These are phyloP conservation scores for Nephelium lappaceum DNA, from an alignment of 345 rosid species.

Conservation along the genomic window DNA sequence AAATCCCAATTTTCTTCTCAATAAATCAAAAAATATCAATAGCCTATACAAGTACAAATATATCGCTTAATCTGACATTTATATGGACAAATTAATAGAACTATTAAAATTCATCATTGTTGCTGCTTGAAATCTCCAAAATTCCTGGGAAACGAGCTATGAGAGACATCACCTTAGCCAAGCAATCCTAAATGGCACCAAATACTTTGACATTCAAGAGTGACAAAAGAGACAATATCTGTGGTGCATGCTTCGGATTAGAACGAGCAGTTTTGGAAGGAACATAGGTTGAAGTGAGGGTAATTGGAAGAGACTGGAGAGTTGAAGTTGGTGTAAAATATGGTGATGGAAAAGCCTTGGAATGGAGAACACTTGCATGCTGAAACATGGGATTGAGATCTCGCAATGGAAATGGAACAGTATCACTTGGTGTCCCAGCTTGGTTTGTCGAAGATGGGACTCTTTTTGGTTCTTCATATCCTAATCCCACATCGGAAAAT, in stretches of 20 bases:
- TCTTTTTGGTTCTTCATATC: background rate
- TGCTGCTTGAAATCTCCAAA: constrained; percentile 16
- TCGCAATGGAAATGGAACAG: constrained; percentile 37
- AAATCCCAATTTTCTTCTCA: constrained; percentile 16
- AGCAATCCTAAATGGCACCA: constrained; percentile 24
- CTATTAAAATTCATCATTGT: constrained; percentile 7
- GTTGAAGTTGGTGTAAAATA: constrained; percentile 37
- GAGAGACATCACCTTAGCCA: constrained; percentile 19
- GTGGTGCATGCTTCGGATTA: constrained; percentile 17
- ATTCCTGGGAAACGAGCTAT: constrained; percentile 11
- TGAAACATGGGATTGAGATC: constrained; percentile 45
- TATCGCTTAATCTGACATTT: background rate
- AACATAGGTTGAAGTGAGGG: constrained; percentile 33
- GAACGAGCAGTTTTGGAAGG: constrained; percentile 19
- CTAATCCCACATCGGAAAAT: too few relatives aligned
- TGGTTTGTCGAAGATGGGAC: background rate
- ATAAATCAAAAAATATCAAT: constrained; percentile 12
- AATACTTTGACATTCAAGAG: constrained; percentile 19
- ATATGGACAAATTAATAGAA: constrained; percentile 6
- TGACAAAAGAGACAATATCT: constrained; percentile 18
- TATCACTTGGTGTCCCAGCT: constrained; percentile 1
- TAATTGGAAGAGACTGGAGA: constrained; percentile 31
- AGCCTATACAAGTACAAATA: constrained; percentile 20
- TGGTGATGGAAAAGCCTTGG: constrained; percentile 38
- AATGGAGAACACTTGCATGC: constrained; percentile 37